phyloP scores from a whole-genome alignment of 2,329 filamentous ascomycete species.

The Fusarium sulawesiense region DNA sequence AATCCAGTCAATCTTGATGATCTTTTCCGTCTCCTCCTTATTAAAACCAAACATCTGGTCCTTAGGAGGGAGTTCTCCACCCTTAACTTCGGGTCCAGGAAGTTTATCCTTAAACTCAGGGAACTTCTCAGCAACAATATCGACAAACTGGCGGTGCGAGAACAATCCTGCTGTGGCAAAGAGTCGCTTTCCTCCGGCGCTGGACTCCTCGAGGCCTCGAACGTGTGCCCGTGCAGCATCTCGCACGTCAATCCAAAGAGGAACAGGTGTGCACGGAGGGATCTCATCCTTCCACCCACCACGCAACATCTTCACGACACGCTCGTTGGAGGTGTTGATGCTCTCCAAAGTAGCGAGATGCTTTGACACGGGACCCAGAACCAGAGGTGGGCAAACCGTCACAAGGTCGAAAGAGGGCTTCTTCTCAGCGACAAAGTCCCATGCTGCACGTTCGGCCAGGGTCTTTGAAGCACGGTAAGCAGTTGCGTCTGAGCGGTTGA shows the following conservation, averaged over 20 bases:
- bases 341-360: conserved; percentile 57
- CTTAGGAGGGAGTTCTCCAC: conserved; percentile 56
- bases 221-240: conserved; percentile 67
- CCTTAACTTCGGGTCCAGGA: conserved; percentile 57
- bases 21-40: conserved; percentile 67
- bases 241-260: conserved; percentile 67
- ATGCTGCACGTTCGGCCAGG: conserved; percentile 64
- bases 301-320: conserved; percentile 62
- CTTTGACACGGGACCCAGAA: conserved; percentile 65
- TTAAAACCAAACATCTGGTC: conserved; percentile 64
- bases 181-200: conserved; percentile 62
- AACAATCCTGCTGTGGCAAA: conserved; percentile 62
- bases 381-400: conserved; percentile 66
- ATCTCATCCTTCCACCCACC: conserved; percentile 62
- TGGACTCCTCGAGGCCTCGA: conserved; percentile 60
- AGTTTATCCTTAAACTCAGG: conserved; percentile 61
- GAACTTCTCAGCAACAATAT: conserved; percentile 59
- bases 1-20: conserved; percentile 72
- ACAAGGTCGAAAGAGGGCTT: conserved; percentile 62
- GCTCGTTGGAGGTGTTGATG: conserved; percentile 66
- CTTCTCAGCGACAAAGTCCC: conserved; percentile 61
- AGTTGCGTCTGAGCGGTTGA: conserved; percentile 53
- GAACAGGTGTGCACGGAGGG: conserved; percentile 55
- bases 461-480: conserved; percentile 68
- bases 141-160: conserved; percentile 58